phyloP scores from a whole-genome alignment of 805 yeast species.

The Wickerhamomyces chambardii region DNA sequence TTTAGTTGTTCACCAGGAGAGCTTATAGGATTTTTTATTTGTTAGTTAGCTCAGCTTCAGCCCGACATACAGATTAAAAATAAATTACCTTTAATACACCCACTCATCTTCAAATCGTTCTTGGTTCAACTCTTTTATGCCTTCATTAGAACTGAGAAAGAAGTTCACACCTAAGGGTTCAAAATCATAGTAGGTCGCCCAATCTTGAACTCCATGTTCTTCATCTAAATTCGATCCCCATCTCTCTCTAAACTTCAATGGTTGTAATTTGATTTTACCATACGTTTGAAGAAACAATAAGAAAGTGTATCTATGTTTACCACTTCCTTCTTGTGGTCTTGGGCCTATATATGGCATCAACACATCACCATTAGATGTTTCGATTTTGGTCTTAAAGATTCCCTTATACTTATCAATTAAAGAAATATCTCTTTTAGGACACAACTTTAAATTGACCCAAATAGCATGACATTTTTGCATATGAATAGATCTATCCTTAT shows the following conservation, averaged over 20 bases:
- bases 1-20: too few species aligned
- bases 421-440: constrained; percentile 1
- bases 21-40: too few species aligned
- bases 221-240: constrained; percentile 13
- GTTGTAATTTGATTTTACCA: constrained; percentile 8
- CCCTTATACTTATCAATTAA: background rate
- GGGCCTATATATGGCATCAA: constrained; percentile 12
- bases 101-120: too few species aligned
- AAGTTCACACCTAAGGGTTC: constrained; percentile 13
- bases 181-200: constrained; percentile 12
- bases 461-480: constrained; percentile 8
- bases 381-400: constrained; percentile 3
- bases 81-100: too few species aligned
- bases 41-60: too few species aligned
- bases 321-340: constrained; percentile 8
- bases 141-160: constrained; percentile 11
- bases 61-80: too few species aligned
- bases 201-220: constrained; percentile 11
- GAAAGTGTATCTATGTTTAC: constrained; percentile 9
- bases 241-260: constrained; percentile 10
- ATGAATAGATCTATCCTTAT: too few species aligned
- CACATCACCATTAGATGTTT: constrained; percentile 1
- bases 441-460: constrained; percentile 10
- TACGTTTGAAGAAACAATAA: constrained; percentile 11
- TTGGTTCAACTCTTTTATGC: background rate